Conservation (phyloP, 441 rosid genomes). For the Gossypium schwendimanii region DNA sequence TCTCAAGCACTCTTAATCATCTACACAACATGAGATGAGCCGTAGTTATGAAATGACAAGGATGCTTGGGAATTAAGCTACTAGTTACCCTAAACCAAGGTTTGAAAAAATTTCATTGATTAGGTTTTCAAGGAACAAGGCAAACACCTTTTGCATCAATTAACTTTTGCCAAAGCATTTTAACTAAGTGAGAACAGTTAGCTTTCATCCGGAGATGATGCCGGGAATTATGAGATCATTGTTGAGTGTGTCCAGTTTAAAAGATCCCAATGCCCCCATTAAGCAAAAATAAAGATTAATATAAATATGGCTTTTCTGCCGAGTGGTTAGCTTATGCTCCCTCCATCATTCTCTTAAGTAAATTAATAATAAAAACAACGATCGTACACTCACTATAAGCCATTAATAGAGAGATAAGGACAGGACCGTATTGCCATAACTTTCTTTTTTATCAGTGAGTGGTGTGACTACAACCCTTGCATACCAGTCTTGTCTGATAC, state of each 20-base stretch:
- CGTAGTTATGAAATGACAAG: background rate
- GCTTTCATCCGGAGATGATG: conserved; percentile 15
- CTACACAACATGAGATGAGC: background rate
- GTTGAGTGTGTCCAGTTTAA: background rate
- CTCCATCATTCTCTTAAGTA: background rate
- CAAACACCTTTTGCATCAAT: background rate
- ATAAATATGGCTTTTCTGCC: background rate
- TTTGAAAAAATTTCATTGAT: background rate
- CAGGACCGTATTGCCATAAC: conserved; percentile 12
- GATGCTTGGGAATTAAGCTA: background rate
- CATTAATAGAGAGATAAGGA: conserved; percentile 23
- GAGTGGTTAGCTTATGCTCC: background rate
- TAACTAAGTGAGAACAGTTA: background rate
- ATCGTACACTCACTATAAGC: background rate
- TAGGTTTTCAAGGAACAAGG: background rate
- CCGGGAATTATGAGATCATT: conserved; percentile 17
- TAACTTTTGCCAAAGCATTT: conserved; percentile 10
- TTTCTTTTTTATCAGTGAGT: conserved; percentile 4
- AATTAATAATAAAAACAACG: background rate
- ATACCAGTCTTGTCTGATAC: conserved; percentile 11
- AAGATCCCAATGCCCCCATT: conserved; percentile 1
- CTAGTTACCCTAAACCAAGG: background rate
- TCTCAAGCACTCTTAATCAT: background rate
- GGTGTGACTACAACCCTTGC: conserved; percentile 10
- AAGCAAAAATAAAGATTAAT: background rate